Conservation (phyloP, 2,329 filamentous ascomycete genomes). For the Fusarium sp. region DNA sequence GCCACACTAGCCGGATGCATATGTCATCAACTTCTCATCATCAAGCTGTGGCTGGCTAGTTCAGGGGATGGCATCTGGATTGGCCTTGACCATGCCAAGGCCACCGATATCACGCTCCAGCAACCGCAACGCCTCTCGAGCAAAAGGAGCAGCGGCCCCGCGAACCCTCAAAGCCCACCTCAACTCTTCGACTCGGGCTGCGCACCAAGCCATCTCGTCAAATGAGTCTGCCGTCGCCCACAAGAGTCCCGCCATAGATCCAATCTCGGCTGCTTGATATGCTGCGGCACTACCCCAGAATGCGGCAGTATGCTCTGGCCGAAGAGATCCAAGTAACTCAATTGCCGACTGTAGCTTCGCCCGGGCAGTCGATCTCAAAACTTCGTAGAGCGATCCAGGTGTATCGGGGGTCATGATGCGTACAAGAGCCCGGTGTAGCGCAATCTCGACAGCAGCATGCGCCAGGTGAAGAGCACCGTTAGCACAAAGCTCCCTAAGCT, state of each 20-base stretch:
- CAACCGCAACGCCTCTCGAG: constrained; percentile 53
- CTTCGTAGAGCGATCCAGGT: constrained; percentile 44
- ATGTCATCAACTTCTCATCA: constrained; percentile 4
- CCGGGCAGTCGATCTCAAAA: constrained; percentile 53
- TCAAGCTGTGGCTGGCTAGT: neutral
- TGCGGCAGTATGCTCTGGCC: constrained; percentile 59
- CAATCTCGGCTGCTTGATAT: constrained; percentile 57
- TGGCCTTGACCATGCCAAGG: constrained; percentile 42
- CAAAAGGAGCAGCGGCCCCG: constrained; percentile 53
- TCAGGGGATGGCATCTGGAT: constrained; percentile 27
- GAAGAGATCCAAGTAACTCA: constrained; percentile 54
- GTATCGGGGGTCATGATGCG: constrained; percentile 54
- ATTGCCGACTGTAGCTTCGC: constrained; percentile 55
- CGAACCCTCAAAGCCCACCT: constrained; percentile 57
- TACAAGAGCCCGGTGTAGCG: constrained; percentile 62
- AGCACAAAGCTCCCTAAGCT: constrained; percentile 55
- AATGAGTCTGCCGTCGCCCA: constrained; percentile 54
- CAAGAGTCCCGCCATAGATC: constrained; percentile 55
- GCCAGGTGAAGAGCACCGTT: constrained; percentile 62
- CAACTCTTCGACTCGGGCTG: constrained; percentile 54
- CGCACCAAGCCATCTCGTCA: constrained; percentile 55
- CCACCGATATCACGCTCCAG: constrained; percentile 51
- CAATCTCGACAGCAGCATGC: constrained; percentile 64
- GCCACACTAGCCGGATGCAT: constrained; percentile 2
- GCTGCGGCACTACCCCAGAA: constrained; percentile 60